These are phyloP conservation scores for Sporodiniella umbellata DNA, from an alignment of 371 early-diverging fungal genomes.

Conservation along the genomic window DNA sequence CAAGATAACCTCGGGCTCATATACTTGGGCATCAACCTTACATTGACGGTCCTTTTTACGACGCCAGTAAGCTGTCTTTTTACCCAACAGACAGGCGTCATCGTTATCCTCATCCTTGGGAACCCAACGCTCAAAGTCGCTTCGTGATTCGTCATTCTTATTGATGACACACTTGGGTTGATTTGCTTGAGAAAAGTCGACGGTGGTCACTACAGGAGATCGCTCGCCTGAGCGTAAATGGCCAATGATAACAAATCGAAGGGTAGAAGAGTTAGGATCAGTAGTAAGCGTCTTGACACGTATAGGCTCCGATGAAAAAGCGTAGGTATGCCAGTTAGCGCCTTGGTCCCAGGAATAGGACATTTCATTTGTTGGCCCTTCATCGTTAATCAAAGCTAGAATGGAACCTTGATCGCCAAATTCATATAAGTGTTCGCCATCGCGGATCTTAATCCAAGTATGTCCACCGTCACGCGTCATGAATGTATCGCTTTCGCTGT, in stretches of 20 bases:
- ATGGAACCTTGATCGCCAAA: conserved; percentile 85
- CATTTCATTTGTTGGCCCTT: conserved; percentile 68
- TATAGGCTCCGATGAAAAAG: conserved; percentile 44
- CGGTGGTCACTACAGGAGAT: conserved; percentile 34
- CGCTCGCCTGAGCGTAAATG: conserved; percentile 19
- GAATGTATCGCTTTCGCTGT: conserved; percentile 69
- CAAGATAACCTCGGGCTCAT: conserved; percentile 46
- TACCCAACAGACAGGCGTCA: conserved; percentile 43
- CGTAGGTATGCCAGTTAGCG: conserved; percentile 57
- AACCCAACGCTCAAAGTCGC: conserved; percentile 79
- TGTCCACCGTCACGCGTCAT: conserved; percentile 82
- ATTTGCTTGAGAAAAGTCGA: conserved; percentile 40
- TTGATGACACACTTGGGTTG: conserved; percentile 51
- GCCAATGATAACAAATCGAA: conserved; percentile 58
- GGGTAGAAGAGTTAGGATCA: conserved; percentile 53
- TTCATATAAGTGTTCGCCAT: conserved; percentile 61
- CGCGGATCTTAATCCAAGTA: conserved; percentile 65
- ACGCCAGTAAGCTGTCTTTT: conserved; percentile 64
- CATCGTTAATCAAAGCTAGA: conserved; percentile 66
- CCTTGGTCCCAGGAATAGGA: conserved; percentile 67
- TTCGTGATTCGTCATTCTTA: conserved; percentile 49
- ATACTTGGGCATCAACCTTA: conserved; percentile 64
- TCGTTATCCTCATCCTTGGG: conserved; percentile 59
- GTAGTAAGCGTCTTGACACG: conserved; percentile 56
- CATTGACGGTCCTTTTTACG: conserved; percentile 77